These are phyloP conservation scores for Phalaenopsis equestris DNA, from an alignment of 106 monocot species.

Conservation along the genomic window DNA sequence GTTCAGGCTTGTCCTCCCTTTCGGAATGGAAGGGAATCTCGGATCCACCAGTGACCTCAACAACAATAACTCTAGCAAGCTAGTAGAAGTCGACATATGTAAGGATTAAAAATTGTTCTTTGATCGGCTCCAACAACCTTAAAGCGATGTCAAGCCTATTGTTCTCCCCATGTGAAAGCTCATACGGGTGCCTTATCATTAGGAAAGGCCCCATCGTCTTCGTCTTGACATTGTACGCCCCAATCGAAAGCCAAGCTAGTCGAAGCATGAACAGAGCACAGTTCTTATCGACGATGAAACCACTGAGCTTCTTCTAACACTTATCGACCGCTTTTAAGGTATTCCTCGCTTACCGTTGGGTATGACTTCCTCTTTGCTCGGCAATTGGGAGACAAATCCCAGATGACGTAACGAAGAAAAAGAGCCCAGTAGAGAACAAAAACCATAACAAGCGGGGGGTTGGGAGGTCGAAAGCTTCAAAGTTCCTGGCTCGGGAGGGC, in stretches of 20 bases:
- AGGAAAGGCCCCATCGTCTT: slow-evolving; percentile 92
- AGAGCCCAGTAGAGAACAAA: too few species aligned
- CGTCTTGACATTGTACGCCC: slow-evolving; percentile 62
- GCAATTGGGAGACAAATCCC: neutral
- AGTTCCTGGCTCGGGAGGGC: too few species aligned
- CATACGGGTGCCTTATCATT: slow-evolving; percentile 50
- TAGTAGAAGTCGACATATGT: slow-evolving; percentile 80
- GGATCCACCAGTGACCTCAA: slow-evolving; percentile 64
- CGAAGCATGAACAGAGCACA: slow-evolving; percentile 93
- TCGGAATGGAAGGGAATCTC: slow-evolving; percentile 69
- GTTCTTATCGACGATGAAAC: slow-evolving; percentile 87
- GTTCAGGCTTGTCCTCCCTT: slow-evolving; percentile 24
- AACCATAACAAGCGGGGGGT: too few species aligned
- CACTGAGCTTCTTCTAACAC: slow-evolving; percentile 68
- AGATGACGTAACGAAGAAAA: neutral
- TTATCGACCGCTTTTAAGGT: slow-evolving; percentile 67
- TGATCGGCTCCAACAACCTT: slow-evolving; percentile 74
- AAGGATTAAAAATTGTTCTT: slow-evolving; percentile 79
- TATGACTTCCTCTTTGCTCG: slow-evolving; percentile 61
- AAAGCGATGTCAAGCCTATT: slow-evolving; percentile 78
- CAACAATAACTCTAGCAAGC: slow-evolving; percentile 70
- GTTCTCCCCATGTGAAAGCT: slow-evolving; percentile 76
- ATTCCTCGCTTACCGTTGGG: slow-evolving; percentile 79
- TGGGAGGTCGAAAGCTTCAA: too few species aligned
- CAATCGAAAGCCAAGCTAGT: slow-evolving; percentile 98